These are phyloP conservation scores for Russula earlei DNA, from an alignment of 768 basidiomycete genomes.

Conservation along the genomic window DNA sequence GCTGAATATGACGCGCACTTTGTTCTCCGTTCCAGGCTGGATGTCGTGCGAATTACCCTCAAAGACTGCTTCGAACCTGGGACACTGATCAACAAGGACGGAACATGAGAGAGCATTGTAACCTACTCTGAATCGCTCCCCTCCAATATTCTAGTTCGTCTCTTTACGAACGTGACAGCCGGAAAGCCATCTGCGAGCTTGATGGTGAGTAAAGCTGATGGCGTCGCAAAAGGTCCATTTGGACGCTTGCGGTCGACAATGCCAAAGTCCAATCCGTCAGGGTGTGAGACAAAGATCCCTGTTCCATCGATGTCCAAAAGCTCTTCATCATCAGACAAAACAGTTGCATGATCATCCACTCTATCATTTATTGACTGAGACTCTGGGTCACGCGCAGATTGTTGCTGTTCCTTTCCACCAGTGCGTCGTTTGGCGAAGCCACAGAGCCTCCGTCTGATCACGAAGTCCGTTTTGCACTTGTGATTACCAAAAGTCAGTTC, in stretches of 20 bases:
- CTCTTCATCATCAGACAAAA: background rate
- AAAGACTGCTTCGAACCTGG: slow-evolving; percentile 3
- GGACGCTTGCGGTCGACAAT: slow-evolving; percentile 35
- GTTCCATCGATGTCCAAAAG: slow-evolving; percentile 41
- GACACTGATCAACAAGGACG: background rate
- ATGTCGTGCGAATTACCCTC: background rate
- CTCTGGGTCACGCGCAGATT: background rate
- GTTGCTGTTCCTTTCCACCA: too few species aligned
- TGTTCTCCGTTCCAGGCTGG: background rate
- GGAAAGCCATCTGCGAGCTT: slow-evolving; percentile 3
- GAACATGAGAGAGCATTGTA: background rate
- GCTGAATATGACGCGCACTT: slow-evolving; percentile 2
- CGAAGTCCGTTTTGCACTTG: background rate
- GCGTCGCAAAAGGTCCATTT: slow-evolving; percentile 7
- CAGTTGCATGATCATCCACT: background rate
- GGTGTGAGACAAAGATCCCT: slow-evolving; percentile 25
- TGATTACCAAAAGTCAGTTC: slow-evolving; percentile 4
- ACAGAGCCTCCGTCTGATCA: background rate
- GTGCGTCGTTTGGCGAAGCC: background rate
- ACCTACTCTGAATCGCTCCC: slow-evolving; percentile 8
- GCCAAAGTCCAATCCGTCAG: slow-evolving; percentile 40
- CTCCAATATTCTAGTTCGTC: background rate
- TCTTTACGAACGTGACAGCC: slow-evolving; percentile 7
- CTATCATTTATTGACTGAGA: background rate
- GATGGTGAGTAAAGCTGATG: slow-evolving; percentile 12